Percentiles rank a stretch among this genome's conserved stretches.
Conservation (phyloP, 208 protist genomes). For the Naegleria gruberi region DNA sequence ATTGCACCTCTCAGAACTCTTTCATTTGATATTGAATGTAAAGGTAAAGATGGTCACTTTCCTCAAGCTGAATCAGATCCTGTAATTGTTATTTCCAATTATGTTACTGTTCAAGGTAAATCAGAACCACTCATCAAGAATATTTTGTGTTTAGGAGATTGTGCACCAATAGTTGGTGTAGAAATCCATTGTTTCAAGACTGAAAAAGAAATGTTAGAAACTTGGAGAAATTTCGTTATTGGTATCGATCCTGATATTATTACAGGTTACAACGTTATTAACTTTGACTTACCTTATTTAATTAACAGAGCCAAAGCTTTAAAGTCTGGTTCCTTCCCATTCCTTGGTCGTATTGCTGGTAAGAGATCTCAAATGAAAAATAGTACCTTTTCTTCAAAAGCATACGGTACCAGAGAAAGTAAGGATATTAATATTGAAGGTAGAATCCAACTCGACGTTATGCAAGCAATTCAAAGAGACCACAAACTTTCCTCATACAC, state of each 20-base stretch:
- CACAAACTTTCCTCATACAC: conserved; percentile 99
- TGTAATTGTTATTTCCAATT: conserved; percentile 98
- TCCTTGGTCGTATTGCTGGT: conserved; percentile 74
- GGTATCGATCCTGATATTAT: conserved; percentile 83
- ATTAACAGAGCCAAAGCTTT: conserved; percentile 83
- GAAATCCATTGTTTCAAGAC: conserved; percentile 82
- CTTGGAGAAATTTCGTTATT: conserved; percentile 70
- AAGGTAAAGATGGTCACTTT: conserved; percentile 92
- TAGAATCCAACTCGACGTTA: conserved; percentile 91
- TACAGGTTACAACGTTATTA: conserved; percentile 99
- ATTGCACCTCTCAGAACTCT: conserved; percentile 97
- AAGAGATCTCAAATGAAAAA: conserved; percentile 77
- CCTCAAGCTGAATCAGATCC: conserved; percentile 95
- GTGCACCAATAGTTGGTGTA: conserved; percentile 84
- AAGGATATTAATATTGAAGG: conserved; percentile 94
- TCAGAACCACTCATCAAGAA: conserved; percentile 50
- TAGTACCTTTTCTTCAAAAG: conserved; percentile 91
- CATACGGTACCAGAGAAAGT: conserved; percentile 93
- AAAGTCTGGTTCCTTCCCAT: conserved; percentile 72
- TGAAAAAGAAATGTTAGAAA: conserved; percentile 83
- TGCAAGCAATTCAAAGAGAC: conserved; percentile 91
- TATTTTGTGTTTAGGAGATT: conserved; percentile 86
- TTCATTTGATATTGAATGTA: conserved; percentile 98
- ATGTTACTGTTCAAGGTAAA: conserved; percentile 67
- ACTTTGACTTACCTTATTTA: conserved; percentile 99